Conservation (phyloP, 129 eudicot genomes). For the Tagetes erecta region DNA sequence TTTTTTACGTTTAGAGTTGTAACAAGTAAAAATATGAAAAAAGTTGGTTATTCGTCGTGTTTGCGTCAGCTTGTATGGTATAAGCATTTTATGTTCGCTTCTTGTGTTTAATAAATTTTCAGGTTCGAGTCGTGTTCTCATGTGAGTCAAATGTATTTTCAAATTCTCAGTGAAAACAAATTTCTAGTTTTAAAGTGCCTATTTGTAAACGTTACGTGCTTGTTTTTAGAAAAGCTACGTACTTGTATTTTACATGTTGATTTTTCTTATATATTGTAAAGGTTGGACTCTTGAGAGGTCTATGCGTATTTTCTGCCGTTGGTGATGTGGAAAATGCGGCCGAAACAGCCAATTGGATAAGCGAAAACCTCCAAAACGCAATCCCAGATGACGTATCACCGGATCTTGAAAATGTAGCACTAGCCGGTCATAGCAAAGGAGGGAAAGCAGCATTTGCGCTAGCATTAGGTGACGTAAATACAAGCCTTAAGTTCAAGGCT, state of each 20-base stretch:
- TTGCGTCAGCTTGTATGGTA: no score
- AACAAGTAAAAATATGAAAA: no score
- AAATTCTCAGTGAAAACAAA: no score
- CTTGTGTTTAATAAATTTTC: no score
- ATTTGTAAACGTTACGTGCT: background rate
- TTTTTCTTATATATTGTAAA: background rate
- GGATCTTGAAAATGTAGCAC: slow-evolving; percentile 29
- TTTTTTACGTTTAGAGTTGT: no score
- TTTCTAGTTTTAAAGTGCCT: no score
- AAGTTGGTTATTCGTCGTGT: no score
- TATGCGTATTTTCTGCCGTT: slow-evolving; percentile 13
- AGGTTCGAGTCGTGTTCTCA: no score
- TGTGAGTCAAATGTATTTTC: background rate
- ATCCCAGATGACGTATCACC: slow-evolving; percentile 27
- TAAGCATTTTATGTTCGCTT: no score
- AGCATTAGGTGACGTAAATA: slow-evolving; percentile 17
- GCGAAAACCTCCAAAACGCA: slow-evolving; percentile 25
- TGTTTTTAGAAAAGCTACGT: background rate
- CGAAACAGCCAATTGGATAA: slow-evolving; percentile 13
- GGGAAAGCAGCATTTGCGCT: slow-evolving; percentile 40
- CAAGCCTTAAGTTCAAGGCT: slow-evolving; percentile 30
- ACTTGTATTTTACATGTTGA: background rate
- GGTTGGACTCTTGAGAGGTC: slow-evolving; percentile 14
- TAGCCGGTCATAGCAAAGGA: slow-evolving; percentile 45
- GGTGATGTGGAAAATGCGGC: slow-evolving; percentile 21